These are phyloP conservation scores for Aspergillus novoparasiticus DNA, from an alignment of 2,329 filamentous ascomycete genomes.

Conservation along the genomic window DNA sequence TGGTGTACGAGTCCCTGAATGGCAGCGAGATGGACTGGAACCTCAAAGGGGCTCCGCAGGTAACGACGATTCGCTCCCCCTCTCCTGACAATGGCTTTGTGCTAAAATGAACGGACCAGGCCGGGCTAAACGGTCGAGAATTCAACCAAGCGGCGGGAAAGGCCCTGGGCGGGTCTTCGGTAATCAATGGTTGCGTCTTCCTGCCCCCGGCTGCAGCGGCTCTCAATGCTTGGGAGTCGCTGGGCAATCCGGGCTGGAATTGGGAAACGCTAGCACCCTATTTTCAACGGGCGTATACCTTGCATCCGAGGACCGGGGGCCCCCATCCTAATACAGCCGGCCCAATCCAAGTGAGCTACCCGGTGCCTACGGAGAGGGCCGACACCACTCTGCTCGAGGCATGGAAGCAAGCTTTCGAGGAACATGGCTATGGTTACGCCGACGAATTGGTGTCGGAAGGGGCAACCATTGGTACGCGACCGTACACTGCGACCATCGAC, in stretches of 20 bases:
- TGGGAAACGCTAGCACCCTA: constrained; percentile 52
- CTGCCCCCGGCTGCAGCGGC: constrained; percentile 34
- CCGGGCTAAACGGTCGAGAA: constrained; percentile 41
- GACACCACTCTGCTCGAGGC: neutral
- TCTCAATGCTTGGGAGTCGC: constrained; percentile 48
- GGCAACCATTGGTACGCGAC: neutral
- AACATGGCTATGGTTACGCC: neutral
- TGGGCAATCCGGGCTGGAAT: constrained; percentile 51
- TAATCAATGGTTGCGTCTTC: constrained; percentile 45
- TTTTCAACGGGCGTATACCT: constrained; percentile 49
- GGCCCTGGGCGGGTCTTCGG: constrained; percentile 53
- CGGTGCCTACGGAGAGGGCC: neutral
- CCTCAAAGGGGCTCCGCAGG: constrained; percentile 25
- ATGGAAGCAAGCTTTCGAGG: neutral
- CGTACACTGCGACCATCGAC: neutral
- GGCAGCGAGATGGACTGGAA: constrained; percentile 31
- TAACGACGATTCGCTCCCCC: neutral
- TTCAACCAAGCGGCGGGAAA: constrained; percentile 50
- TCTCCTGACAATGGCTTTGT: neutral
- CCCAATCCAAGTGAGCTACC: neutral
- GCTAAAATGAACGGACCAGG: neutral
- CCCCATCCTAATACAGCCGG: neutral
- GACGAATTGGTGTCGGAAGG: neutral
- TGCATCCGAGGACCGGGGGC: constrained; percentile 9
- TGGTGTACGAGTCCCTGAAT: constrained; percentile 20